A percentile compares a stretch with the other conserved stretches of the same genome.
Conservation (phyloP, 768 basidiomycete genomes). For the Mycena belliarum region DNA sequence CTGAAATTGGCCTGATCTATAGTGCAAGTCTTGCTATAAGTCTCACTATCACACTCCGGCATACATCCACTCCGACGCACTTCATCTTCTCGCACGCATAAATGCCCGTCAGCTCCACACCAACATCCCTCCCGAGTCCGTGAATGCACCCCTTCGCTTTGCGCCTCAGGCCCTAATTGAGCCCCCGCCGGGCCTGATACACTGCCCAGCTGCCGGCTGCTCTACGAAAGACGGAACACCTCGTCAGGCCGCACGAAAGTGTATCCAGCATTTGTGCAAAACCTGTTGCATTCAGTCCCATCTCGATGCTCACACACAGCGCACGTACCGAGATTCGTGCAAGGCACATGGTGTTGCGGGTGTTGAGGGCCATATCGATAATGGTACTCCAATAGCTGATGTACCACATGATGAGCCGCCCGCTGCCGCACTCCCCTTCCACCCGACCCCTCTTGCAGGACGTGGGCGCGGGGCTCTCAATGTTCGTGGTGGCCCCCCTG, state of each 20-base stretch:
- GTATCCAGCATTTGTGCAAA: background rate
- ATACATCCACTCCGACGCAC: background rate
- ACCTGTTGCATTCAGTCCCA: background rate
- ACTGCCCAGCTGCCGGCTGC: background rate
- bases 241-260: background rate
- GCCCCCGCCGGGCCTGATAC: background rate
- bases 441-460: no score
- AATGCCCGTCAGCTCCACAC: background rate
- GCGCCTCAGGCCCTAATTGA: background rate
- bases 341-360: background rate
- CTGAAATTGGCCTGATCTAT: background rate
- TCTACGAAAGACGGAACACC: background rate
- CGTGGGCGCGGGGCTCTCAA: no score
- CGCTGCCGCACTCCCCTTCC: no score
- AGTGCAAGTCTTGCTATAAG: background rate
- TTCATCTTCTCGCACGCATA: background rate
- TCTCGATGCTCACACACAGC: background rate
- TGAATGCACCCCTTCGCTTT: background rate
- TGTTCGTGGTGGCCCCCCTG: no score
- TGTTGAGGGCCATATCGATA: no score
- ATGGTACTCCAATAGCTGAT: no score
- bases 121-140: no score
- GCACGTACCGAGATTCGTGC: background rate
- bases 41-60: background rate
- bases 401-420: no score